These are phyloP conservation scores for Crucihimalaya himalaica DNA, from an alignment of 345 rosid genomes.

Conservation along the genomic window DNA sequence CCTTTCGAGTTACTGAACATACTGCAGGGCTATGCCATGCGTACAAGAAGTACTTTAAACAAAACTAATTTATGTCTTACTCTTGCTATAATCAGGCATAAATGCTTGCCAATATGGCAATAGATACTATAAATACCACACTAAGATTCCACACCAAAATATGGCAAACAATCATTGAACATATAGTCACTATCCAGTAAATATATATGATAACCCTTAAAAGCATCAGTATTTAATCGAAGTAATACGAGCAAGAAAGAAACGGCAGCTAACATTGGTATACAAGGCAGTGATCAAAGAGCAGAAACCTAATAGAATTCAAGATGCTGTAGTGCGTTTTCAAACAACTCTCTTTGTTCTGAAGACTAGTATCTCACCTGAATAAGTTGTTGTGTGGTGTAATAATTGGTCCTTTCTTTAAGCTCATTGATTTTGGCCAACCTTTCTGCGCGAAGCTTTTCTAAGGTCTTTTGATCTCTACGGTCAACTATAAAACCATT, in stretches of 20 bases:
- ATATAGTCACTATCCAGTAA: neutral
- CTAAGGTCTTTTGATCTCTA: slow-evolving; percentile 81
- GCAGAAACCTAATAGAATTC: slow-evolving; percentile 6
- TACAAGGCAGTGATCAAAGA: neutral
- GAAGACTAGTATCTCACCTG: slow-evolving; percentile 52
- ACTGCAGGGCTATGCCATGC: neutral
- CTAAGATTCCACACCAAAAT: neutral
- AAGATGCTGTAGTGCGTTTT: slow-evolving; percentile 4
- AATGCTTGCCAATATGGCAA: neutral
- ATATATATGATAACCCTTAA: neutral
- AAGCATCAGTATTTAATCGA: neutral
- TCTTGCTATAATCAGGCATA: neutral
- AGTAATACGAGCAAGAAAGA: no score
- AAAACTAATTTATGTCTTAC: neutral
- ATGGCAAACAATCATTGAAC: neutral
- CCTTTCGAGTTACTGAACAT: neutral
- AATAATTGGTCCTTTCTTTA: slow-evolving; percentile 92
- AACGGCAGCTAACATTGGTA: neutral
- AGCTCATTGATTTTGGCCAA: slow-evolving; percentile 90
- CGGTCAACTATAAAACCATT: slow-evolving; percentile 59
- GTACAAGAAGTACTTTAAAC: neutral
- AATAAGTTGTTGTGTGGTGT: slow-evolving; percentile 89
- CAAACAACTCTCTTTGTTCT: neutral
- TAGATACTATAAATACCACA: neutral
- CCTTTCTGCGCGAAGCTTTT: slow-evolving; percentile 84